Percentiles rank a stretch among this genome's conserved stretches.
These are phyloP conservation scores for Quercus aquifolioides DNA, from an alignment of 306 rosid species.

Conservation along the genomic window DNA sequence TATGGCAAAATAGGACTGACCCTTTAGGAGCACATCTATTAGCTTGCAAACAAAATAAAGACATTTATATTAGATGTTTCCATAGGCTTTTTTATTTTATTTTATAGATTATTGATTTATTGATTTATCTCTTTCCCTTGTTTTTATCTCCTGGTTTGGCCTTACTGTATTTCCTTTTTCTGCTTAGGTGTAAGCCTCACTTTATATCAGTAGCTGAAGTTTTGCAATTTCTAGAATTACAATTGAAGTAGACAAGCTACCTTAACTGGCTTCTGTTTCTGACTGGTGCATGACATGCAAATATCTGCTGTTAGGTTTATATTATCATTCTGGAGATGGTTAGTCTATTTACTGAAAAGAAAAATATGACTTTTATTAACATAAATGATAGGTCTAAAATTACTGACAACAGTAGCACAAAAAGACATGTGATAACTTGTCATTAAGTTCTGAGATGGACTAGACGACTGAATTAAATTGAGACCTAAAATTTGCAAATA, in stretches of 20 bases:
- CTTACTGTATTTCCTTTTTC: background rate
- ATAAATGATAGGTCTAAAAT: too few relatives aligned
- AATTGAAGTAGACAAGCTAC: background rate
- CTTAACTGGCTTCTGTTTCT: background rate
- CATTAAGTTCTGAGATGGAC: background rate
- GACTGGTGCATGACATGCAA: background rate
- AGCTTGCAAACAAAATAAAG: background rate
- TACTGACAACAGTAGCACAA: too few relatives aligned
- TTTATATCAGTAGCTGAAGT: background rate
- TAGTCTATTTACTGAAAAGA: too few relatives aligned
- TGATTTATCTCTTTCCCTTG: background rate
- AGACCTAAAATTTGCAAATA: too few relatives aligned
- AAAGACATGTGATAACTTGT: too few relatives aligned
- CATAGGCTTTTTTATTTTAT: too few relatives aligned
- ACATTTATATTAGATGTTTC: background rate
- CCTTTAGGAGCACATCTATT: background rate
- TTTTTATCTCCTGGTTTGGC: background rate
- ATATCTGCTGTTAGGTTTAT: too few relatives aligned
- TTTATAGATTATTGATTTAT: background rate
- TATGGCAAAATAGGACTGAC: background rate
- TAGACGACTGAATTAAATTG: too few relatives aligned
- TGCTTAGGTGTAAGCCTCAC: background rate
- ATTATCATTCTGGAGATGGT: too few relatives aligned
- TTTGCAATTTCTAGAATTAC: background rate
- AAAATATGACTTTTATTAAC: background rate